Evolutionary conservation across 192 early-diverging fungal species (phyloP), one percentile per base, ranked within the genome.

Genomic region (Linnemannia schmuckeri): DNA sequence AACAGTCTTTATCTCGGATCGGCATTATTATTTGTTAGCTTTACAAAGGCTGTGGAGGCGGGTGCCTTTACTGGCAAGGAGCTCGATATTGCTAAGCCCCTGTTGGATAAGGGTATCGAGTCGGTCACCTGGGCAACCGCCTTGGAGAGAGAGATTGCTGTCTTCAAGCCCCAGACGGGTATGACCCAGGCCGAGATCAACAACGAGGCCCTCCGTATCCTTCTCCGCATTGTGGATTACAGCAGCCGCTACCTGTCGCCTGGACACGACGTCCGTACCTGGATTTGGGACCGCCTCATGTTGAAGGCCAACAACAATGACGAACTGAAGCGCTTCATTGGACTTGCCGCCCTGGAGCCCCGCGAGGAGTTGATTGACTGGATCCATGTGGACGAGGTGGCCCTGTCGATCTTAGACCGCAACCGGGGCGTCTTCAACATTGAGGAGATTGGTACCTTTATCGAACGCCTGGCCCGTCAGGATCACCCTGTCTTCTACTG

Each of bases 311-410:
- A 41, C 4, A 69, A 69, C 68, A 84, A 84, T 30, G 4, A n/a
- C 27, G 44, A 54, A 0, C 40, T 80, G 55, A 70, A 73, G 46
- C 46, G 57, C 33, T 30, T 27, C 40, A 55, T 86, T n/a, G 79
- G 75, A 2, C 27, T 27, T 4, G 83, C 83, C 0, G 30, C 81
- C 4, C 47, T 87, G 37, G 33, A 57, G 18, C 85, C 85, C 5
- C 70, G 57, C 30, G 76, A 78, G 38, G 85, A 87, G 10, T 24
- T 87, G 61, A 41, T 71, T 13, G 85, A 87, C 66, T 87, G 85
- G 85, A 40, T 78, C 15, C 85, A 87, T 54, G 30, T 78, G 72
- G 72, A 87, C 41, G 41, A 55, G 0, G 71, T 81, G 3, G 42
- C 54, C 6, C 15, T 81, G 44, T 35, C 72, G 20, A 40, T 78